Percentiles rank a stretch among this genome's conserved stretches.
phyloP scores from a whole-genome alignment of 805 yeast species.

The Candida anglica region DNA sequence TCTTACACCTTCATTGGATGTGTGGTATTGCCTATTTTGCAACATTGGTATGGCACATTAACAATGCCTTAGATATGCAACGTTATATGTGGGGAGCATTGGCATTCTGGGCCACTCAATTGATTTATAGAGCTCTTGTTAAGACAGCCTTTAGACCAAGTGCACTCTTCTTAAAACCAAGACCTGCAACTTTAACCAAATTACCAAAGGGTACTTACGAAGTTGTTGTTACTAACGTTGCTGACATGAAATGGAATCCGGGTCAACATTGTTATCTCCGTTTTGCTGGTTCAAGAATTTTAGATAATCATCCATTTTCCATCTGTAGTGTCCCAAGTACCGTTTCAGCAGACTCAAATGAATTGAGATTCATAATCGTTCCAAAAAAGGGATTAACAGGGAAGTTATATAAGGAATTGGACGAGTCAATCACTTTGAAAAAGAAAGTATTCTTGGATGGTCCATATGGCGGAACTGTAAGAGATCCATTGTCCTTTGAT shows the following conservation, averaged over 20 bases:
- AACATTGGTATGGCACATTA: conserved; percentile 43
- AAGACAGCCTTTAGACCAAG: conserved; percentile 47
- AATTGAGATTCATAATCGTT: conserved; percentile 42
- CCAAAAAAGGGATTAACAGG: conserved; percentile 47
- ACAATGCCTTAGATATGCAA: conserved; percentile 27
- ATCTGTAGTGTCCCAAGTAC: conserved; percentile 29
- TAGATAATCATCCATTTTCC: conserved; percentile 58
- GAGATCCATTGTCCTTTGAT: conserved; percentile 44
- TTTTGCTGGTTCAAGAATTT: conserved; percentile 38
- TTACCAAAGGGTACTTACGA: conserved; percentile 22
- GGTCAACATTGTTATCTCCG: conserved; percentile 55
- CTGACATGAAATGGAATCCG: conserved; percentile 42
- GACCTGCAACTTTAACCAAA: conserved; percentile 27
- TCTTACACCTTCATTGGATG: conserved; percentile 52
- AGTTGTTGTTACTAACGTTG: conserved; percentile 31
- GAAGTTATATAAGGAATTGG: conserved; percentile 24
- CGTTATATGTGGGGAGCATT: conserved; percentile 48
- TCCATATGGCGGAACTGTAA: conserved; percentile 51
- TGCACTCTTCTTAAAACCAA: conserved; percentile 33
- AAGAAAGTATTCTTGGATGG: conserved; percentile 47
- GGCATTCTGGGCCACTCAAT: conserved; percentile 48
- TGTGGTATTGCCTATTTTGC: conserved; percentile 46
- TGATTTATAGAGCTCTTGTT: conserved; percentile 41
- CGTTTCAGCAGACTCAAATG: conserved; percentile 14
- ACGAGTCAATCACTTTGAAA: conserved; percentile 19